phyloP scores from a whole-genome alignment of 805 yeast species.

The Ogataea trehaloabstinens region DNA sequence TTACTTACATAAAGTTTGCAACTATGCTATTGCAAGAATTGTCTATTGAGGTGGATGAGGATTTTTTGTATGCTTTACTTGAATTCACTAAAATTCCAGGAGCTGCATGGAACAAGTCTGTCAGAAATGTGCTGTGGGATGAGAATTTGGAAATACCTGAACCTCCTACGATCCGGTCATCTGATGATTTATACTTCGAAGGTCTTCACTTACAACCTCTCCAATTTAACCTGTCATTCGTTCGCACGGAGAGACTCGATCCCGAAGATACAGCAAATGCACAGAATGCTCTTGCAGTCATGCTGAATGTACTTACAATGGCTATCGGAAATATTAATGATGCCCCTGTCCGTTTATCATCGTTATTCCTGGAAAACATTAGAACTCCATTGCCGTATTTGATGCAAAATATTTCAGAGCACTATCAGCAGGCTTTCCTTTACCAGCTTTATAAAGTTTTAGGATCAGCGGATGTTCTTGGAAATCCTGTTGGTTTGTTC shows the following conservation, averaged over 20 bases:
- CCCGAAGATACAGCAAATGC: slow-evolving; percentile 56
- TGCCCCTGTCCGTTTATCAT: slow-evolving; percentile 89
- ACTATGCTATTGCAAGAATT: slow-evolving; percentile 86
- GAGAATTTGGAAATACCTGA: slow-evolving; percentile 65
- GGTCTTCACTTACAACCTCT: slow-evolving; percentile 90
- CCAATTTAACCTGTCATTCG: slow-evolving; percentile 83
- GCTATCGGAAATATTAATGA: slow-evolving; percentile 96
- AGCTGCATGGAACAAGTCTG: slow-evolving; percentile 61
- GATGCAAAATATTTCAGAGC: slow-evolving; percentile 68
- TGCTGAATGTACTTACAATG: slow-evolving; percentile 87
- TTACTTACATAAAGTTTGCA: slow-evolving; percentile 85
- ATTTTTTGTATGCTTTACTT: slow-evolving; percentile 75
- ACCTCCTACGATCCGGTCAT: slow-evolving; percentile 52
- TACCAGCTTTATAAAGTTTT: slow-evolving; percentile 89
- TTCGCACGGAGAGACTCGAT: slow-evolving; percentile 76
- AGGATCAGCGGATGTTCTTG: slow-evolving; percentile 95
- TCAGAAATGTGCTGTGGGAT: slow-evolving; percentile 52
- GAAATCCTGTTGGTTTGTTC: slow-evolving; percentile 96
- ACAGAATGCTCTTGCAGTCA: slow-evolving; percentile 68
- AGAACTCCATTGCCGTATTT: slow-evolving; percentile 81
- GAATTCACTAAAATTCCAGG: slow-evolving; percentile 83
- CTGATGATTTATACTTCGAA: slow-evolving; percentile 84
- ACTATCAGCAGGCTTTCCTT: slow-evolving; percentile 88
- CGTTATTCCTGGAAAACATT: slow-evolving; percentile 83
- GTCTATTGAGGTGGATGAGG: slow-evolving; percentile 92